Percentiles rank a stretch among this genome's conserved stretches.
phyloP scores from a whole-genome alignment of 2,329 filamentous ascomycete species.

The Cordyceps farinosa region DNA sequence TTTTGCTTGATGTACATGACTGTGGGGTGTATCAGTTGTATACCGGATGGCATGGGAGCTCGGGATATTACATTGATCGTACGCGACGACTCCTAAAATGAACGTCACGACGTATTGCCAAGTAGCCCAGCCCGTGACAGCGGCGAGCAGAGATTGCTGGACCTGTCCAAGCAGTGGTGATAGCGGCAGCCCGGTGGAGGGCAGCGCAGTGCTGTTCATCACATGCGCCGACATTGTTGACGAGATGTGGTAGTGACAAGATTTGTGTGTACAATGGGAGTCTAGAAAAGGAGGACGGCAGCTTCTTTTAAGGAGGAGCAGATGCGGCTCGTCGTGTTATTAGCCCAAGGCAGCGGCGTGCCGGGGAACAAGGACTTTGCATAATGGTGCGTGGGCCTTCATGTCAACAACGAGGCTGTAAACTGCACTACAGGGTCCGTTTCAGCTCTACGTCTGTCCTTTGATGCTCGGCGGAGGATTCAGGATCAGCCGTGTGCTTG shows the following conservation, averaged over 20 bases:
- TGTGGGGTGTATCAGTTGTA: conserved; percentile 27
- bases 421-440: background rate
- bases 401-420: background rate
- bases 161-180: background rate
- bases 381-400: background rate
- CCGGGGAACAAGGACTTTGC: background rate
- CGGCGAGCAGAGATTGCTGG: background rate
- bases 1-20: conserved; percentile 60
- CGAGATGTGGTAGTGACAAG: background rate
- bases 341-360: background rate
- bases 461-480: background rate
- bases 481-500: background rate
- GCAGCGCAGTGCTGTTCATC: background rate
- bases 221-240: background rate
- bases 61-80: conserved; percentile 37
- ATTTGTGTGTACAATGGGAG: background rate
- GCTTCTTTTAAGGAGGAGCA: background rate
- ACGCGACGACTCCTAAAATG: conserved; percentile 32
- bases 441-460: background rate
- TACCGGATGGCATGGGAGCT: background rate
- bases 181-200: background rate
- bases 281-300: background rate
- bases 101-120: conserved; percentile 33
- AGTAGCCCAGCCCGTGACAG: conserved; percentile 20
- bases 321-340: background rate